A percentile compares a stretch with the other conserved stretches of the same genome.
phyloP scores from a whole-genome alignment of 2,329 filamentous ascomycete genomes.

The Pseudophaeomoniella oleicola region DNA sequence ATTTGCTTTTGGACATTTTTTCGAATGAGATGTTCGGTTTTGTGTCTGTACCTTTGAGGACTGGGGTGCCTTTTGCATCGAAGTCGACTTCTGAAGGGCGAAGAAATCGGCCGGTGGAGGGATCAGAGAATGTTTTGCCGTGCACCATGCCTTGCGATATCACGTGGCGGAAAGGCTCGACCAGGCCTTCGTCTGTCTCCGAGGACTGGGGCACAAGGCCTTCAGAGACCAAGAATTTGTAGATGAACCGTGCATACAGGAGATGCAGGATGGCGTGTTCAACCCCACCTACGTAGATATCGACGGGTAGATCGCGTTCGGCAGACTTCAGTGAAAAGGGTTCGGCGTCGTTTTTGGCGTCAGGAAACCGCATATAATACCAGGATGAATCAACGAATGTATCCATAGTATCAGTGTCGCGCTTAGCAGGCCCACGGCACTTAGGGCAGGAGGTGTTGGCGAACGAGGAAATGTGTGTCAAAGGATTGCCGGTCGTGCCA shows the following conservation, averaged over 20 bases:
- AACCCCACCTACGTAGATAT: slow-evolving; percentile 78
- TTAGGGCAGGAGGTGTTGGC: slow-evolving; percentile 58
- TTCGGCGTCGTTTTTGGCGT: slow-evolving; percentile 47
- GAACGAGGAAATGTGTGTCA: slow-evolving; percentile 59
- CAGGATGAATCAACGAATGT: slow-evolving; percentile 92
- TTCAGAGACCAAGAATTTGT: slow-evolving; percentile 60
- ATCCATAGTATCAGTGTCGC: slow-evolving; percentile 92
- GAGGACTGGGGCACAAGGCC: slow-evolving; percentile 14
- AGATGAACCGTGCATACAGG: slow-evolving; percentile 78
- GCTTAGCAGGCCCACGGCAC: slow-evolving; percentile 54
- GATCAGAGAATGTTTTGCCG: slow-evolving; percentile 67
- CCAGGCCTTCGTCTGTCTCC: slow-evolving; percentile 14
- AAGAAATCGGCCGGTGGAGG: slow-evolving; percentile 60
- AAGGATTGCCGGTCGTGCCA: slow-evolving; percentile 59
- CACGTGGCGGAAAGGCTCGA: slow-evolving; percentile 67
- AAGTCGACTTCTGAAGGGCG: slow-evolving; percentile 60
- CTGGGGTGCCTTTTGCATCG: slow-evolving; percentile 39
- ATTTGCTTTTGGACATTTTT: slow-evolving; percentile 92
- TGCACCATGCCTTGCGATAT: slow-evolving; percentile 91
- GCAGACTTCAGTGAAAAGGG: slow-evolving; percentile 50
- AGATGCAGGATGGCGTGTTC: slow-evolving; percentile 86
- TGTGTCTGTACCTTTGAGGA: slow-evolving; percentile 46
- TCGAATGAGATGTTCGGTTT: slow-evolving; percentile 54
- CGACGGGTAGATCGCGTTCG: slow-evolving; percentile 52
- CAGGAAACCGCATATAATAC: slow-evolving; percentile 75